Evolutionary conservation across 2,329 filamentous ascomycete species (phyloP), one percentile per base, ranked within the genome.

Genomic region (Botrytis deweyae): DNA sequence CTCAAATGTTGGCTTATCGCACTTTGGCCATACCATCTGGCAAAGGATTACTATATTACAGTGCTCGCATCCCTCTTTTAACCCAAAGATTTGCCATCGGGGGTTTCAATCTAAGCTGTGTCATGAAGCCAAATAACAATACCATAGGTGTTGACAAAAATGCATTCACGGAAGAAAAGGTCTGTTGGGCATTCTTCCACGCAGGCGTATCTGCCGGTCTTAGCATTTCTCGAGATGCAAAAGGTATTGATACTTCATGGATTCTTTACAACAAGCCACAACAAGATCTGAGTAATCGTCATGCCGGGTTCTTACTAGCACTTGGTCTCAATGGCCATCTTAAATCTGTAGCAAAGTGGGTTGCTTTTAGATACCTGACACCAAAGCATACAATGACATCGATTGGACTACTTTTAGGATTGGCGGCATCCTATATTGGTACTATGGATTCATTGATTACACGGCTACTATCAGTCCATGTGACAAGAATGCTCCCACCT

Each of bases 311-410:
- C 76, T 84, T 99, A 62, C 87, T 99, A 0, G 96, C 94, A 7
- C 86, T 99, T 7, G 96, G 96, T 5, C 85, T 99, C 38, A 98
- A 98, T 78, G 97, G 96, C 0, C 97, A 99, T 83, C 85, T 99
- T n/a, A 96, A 93, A 78, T 92, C 90, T 12, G 88, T 99, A 42
- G 96, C 96, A 4, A 98, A 98, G 84, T 99, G 96, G 95, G 92
- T 99, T 62, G 95, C 95, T 14, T 99, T 98, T 87, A 98, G 98
- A 81, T 99, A 99, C 78, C 86, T 99, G n/a, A 99, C 96, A 0
- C 95, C 96, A 1, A 99, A 99, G 80, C 97, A 99, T 82, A 97
- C 95, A 40, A 99, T 99, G 96, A 98, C 96, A 38, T 98, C 96
- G 0, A 95, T 99, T 72, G 96, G 96, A 16, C 86, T 99, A n/a